These are phyloP conservation scores for Aspergillus sp. DNA, from an alignment of 2,329 filamentous ascomycete species.

Conservation along the genomic window DNA sequence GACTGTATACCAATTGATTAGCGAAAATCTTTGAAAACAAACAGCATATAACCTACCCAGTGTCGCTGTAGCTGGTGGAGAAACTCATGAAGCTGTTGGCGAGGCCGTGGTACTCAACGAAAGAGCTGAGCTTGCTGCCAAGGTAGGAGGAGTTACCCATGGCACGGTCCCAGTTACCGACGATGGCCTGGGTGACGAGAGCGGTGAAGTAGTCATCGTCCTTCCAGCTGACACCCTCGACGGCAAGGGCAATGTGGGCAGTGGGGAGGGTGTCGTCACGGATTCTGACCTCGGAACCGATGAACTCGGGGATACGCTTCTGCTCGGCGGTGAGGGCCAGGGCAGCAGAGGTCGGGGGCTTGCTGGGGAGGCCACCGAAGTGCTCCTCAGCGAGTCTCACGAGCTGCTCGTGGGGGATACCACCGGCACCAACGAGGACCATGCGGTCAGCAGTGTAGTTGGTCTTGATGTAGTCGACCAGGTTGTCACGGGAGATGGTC, in stretches of 20 bases:
- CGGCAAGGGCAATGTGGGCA: constrained; percentile 96
- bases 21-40: constrained; percentile 16
- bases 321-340: constrained; percentile 69
- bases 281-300: constrained; percentile 93
- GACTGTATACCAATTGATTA: constrained; percentile 56
- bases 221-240: constrained; percentile 99
- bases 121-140: constrained; percentile 95
- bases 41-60: constrained; percentile 67
- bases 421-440: constrained; percentile 95
- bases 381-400: constrained; percentile 96
- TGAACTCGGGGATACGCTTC: constrained; percentile 90
- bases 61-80: constrained; percentile 99
- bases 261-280: constrained; percentile 95
- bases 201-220: constrained; percentile 99
- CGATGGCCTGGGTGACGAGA: constrained; percentile 94
- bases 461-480: constrained; percentile 95
- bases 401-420: constrained; percentile 88
- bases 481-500: constrained; percentile 88
- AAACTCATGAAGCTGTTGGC: constrained; percentile 99
- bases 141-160: constrained; percentile 97
- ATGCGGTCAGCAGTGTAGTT: constrained; percentile 99
- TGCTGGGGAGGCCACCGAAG: constrained; percentile 77
- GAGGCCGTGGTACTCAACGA: constrained; percentile 90
- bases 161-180: constrained; percentile 99
- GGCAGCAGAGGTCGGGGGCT: constrained; percentile 72